Evolutionary conservation across 2,329 filamentous ascomycete genomes (phyloP).

Genomic region (Nannizziopsis arthrosporioides): DNA sequence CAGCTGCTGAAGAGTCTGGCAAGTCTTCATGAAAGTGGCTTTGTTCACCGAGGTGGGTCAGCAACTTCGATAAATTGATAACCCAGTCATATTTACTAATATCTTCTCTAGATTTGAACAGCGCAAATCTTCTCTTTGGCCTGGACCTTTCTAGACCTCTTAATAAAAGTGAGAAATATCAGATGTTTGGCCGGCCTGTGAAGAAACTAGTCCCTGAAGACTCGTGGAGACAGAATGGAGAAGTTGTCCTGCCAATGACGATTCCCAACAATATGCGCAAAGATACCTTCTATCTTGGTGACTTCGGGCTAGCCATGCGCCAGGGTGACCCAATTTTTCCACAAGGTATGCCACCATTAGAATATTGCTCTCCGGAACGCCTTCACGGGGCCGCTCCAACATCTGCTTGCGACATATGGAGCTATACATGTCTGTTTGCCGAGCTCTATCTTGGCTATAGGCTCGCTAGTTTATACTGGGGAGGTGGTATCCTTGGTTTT

Average conservation of each 20-base stretch:
- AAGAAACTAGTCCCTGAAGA: conserved; percentile 20
- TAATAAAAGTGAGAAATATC: conserved; percentile 19
- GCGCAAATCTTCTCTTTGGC: conserved; percentile 23
- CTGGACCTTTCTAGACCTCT: conserved; percentile 18
- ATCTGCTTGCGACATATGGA: conserved; percentile 24
- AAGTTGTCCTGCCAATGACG: conserved; percentile 18
- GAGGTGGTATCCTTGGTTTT: conserved; percentile 17
- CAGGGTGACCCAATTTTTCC: conserved; percentile 11
- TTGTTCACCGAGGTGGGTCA: conserved; percentile 21
- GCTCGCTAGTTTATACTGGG: conserved; percentile 18
- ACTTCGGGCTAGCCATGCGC: conserved; percentile 22
- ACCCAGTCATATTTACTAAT: background rate
- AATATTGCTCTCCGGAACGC: conserved; percentile 20
- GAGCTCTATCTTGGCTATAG: conserved; percentile 18
- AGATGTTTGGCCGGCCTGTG: conserved; percentile 19
- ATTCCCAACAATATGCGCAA: conserved; percentile 17
- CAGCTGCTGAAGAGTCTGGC: conserved; percentile 21
- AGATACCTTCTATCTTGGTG: conserved; percentile 22
- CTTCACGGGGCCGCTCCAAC: conserved; percentile 20
- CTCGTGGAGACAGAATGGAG: conserved; percentile 20
- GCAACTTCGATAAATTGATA: background rate
- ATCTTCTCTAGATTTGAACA: conserved; percentile 18
- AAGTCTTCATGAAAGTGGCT: conserved; percentile 20
- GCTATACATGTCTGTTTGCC: conserved; percentile 22
- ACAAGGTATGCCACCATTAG: background rate